Evolutionary conservation across 306 rosid genomes (phyloP).

Genomic region (Erythrophleum fordii): DNA sequence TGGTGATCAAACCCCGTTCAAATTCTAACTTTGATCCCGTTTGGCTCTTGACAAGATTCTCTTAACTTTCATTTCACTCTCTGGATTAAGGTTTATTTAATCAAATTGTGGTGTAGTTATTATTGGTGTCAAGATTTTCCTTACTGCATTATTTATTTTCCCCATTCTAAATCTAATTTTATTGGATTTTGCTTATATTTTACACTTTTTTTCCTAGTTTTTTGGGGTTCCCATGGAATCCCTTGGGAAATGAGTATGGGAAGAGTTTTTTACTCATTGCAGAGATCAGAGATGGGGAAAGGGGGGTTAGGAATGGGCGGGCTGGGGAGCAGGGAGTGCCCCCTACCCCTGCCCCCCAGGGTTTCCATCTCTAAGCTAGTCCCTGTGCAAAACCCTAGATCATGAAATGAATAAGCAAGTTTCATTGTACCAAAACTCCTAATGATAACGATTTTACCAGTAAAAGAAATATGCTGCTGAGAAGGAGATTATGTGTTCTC

Average conservation of each 20-base stretch:
- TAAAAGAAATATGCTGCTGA: constrained; percentile 48
- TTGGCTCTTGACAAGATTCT: not conserved
- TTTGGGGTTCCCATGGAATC: not conserved
- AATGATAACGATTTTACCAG: not conserved
- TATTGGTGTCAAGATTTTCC: not conserved
- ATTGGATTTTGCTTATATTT: not conserved
- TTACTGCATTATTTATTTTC: not conserved
- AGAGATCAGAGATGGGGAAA: not conserved
- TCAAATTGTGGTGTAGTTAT: not conserved
- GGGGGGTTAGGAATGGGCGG: too few species aligned
- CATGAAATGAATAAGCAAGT: not conserved
- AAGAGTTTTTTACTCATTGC: not conserved
- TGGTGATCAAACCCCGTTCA: too few species aligned
- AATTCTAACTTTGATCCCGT: too few species aligned
- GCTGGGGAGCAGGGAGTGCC: not conserved
- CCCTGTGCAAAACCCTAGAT: constrained; percentile 2
- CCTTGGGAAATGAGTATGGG: not conserved
- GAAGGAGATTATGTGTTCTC: constrained; percentile 51
- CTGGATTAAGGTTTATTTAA: not conserved
- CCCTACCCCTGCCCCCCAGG: not conserved
- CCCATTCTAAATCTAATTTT: not conserved
- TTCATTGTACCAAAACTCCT: not conserved
- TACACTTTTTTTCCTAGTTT: not conserved
- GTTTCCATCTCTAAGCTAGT: not conserved
- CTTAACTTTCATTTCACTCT: not conserved